Conservation (phyloP, 257 asterid species). For the Solanum dulcamara region DNA sequence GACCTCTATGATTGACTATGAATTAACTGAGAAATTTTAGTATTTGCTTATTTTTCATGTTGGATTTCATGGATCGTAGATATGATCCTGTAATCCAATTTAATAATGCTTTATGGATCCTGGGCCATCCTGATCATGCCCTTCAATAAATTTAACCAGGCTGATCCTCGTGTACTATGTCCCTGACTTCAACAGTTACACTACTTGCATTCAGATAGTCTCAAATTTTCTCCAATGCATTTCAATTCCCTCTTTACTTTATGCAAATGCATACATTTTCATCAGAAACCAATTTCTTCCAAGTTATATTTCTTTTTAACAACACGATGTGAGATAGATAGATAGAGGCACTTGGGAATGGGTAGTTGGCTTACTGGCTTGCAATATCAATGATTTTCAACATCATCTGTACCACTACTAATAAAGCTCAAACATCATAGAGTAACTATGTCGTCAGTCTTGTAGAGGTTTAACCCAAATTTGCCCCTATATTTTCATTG, state of each 20-base stretch:
- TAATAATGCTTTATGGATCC: not conserved
- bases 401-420: not conserved
- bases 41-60: not conserved
- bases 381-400: not conserved
- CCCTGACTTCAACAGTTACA: not conserved
- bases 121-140: not conserved
- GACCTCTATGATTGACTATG: not conserved
- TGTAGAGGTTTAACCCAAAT: not conserved
- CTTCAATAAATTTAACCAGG: not conserved
- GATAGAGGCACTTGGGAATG: not conserved
- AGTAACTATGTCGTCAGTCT: not conserved
- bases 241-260: not conserved
- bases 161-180: not conserved
- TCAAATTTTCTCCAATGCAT: not conserved
- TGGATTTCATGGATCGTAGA: not conserved
- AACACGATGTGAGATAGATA: not conserved
- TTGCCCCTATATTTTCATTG: not conserved
- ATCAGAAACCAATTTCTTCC: not conserved
- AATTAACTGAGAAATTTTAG: not conserved
- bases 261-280: not conserved
- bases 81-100: not conserved
- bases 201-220: not conserved
- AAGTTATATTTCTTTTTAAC: not conserved
- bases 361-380: not conserved
- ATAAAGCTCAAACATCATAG: not conserved